Base-by-base conservation (phyloP, 163 green algal species). In the Prototheca cutis region DNA sequence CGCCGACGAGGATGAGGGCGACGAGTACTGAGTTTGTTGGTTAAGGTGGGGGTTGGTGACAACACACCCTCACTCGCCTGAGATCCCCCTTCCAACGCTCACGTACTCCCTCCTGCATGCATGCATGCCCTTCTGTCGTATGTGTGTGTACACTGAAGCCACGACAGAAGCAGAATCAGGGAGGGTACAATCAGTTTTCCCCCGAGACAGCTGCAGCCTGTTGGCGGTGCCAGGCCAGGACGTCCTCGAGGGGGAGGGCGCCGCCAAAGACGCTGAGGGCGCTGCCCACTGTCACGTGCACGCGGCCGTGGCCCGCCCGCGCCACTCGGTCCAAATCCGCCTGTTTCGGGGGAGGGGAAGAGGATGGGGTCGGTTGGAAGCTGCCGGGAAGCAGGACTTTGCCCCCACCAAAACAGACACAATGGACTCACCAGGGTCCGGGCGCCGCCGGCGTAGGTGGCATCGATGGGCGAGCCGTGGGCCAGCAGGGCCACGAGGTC, bases 201-300 rank as follows among this genome's bases (percentile, higher is more conserved):
- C n/a, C n/a, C n/a, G n/a, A n/a, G n/a, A n/a, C n/a, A n/a, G n/a
- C 17, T 33, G 18, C 53, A 2, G 17, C 7, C 58, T 71, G 63
- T n/a, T n/a, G 42, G 8, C 69, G 70, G 79, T 98, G 89, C 92
- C 92, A 99, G 3, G 74, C 76, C 30, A 99, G 79, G 0, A 99
- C 92, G 6, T 91, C 81, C 4, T 61, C 32, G 61, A 96, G 98
- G 0, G 73, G 60, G 49, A 99, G 68, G 30, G 84, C 70, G 2
- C 93, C 93, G 0, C 93, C 93, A 77, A 99, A 99, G 23, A 98
- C 93, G 78, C 98, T 90, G 4, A 99, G 75, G 4, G 93, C 93
- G 36, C 80, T 93, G 40, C 93, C 93, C 3, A 99, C 87, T 3
- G 93, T 98, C 53, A 98, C 83, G 72, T 98, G 90, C 27, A 99